phyloP scores from a whole-genome alignment of 352 stramenopile species.

The Stramenopiles sp. region DNA sequence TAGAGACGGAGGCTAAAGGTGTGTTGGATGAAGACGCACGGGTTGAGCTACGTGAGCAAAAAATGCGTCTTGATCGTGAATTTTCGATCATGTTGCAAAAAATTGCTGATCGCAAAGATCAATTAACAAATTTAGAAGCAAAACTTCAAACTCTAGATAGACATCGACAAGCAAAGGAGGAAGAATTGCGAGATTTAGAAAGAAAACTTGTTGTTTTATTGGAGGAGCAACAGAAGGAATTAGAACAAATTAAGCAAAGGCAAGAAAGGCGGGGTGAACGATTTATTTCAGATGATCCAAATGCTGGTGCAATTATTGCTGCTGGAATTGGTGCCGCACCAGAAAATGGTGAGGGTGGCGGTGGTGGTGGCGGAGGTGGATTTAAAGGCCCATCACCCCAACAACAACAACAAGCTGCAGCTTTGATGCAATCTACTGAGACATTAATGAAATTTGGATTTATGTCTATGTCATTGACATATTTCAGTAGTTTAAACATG shows the following conservation, averaged over 20 bases:
- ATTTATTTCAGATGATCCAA: conserved; percentile 29
- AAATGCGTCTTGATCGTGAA: conserved; percentile 75
- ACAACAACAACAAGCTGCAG: conserved; percentile 61
- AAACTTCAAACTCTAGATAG: conserved; percentile 59
- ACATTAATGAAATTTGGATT: conserved; percentile 96
- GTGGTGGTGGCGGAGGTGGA: conserved; percentile 9
- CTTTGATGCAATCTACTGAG: conserved; percentile 82
- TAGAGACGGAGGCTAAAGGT: conserved; percentile 59
- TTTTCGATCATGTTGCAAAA: conserved; percentile 77
- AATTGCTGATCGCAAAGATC: conserved; percentile 69
- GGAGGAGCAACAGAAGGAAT: conserved; percentile 75
- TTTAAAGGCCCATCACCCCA: conserved; percentile 29
- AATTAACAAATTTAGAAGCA: conserved; percentile 51
- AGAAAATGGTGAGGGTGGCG: background rate
- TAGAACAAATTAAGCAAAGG: conserved; percentile 37
- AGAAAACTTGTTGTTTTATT: conserved; percentile 76
- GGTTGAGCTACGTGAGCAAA: conserved; percentile 66
- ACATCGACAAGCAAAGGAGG: conserved; percentile 61
- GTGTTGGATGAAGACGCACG: conserved; percentile 56
- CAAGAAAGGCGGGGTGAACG: conserved; percentile 33
- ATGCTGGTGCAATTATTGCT: conserved; percentile 27
- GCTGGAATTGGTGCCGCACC: conserved; percentile 3
- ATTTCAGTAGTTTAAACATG: conserved; percentile 91
- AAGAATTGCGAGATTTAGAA: conserved; percentile 72
- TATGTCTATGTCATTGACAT: conserved; percentile 91